Conservation (phyloP, 73 alveolate species). For the Paraurostyla sp. region DNA sequence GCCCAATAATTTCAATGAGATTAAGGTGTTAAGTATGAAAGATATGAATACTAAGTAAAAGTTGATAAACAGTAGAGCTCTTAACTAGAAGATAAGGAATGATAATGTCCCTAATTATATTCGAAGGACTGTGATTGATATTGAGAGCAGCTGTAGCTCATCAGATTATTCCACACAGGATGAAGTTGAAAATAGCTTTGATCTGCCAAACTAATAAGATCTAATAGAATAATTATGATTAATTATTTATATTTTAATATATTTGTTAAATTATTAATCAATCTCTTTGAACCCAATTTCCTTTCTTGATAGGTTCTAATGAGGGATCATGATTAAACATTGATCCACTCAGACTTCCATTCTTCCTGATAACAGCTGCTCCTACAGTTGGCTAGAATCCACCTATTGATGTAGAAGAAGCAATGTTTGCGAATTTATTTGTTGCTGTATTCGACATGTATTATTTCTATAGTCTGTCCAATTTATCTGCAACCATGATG, state of each 20-base stretch:
- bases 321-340: constrained; percentile 46
- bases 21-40: not conserved
- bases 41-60: not conserved
- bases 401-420: not conserved
- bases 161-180: not conserved
- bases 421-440: not conserved
- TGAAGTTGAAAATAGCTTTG: not conserved
- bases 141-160: not conserved
- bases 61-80: not conserved
- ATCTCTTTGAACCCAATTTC: constrained; percentile 51
- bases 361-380: constrained; percentile 35
- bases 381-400: constrained; percentile 37
- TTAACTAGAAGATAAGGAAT: not conserved
- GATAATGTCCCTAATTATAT: not conserved
- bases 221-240: not conserved
- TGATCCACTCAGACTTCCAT: constrained; percentile 41
- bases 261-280: not conserved
- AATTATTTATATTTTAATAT: not conserved
- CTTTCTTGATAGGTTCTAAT: constrained; percentile 28
- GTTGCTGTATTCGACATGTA: constrained; percentile 43
- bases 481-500: constrained; percentile 43
- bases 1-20: not conserved
- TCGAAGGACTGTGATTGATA: not conserved
- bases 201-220: not conserved
- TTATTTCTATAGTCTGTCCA: constrained; percentile 12